Conservation (phyloP, 2,329 filamentous ascomycete genomes). For the Fusarium sp. region DNA sequence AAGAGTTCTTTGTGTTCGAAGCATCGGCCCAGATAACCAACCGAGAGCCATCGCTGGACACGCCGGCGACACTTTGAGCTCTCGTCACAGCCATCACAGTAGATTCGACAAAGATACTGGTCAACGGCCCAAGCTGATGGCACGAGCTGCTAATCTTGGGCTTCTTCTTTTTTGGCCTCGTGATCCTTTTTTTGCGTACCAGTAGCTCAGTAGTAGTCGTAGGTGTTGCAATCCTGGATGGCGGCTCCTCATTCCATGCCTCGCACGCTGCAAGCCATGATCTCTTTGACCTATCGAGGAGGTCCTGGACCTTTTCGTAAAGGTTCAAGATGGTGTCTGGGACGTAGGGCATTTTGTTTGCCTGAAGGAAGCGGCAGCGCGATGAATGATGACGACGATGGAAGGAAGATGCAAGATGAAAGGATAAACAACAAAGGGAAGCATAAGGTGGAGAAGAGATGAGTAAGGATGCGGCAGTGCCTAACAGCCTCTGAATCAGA, state of each 20-base stretch:
- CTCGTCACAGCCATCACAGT: not conserved
- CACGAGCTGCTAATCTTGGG: not conserved
- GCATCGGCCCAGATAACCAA: not conserved
- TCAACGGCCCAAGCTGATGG: not conserved
- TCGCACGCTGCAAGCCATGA: not conserved
- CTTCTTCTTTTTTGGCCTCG: not conserved
- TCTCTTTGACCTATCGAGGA: not conserved
- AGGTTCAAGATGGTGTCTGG: not conserved
- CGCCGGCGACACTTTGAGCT: not conserved
- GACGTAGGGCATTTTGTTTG: not conserved
- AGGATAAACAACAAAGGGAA: not conserved
- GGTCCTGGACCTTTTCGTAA: not conserved
- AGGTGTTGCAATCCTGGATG: not conserved
- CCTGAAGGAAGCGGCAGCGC: not conserved
- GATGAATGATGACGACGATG: not conserved
- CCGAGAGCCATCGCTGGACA: not conserved
- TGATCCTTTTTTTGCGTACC: not conserved
- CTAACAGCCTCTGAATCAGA: not conserved
- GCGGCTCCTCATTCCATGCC: not conserved
- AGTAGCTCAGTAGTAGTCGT: not conserved
- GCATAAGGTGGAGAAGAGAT: not conserved
- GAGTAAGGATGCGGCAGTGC: not conserved
- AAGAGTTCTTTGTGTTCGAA: not conserved
- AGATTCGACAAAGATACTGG: not conserved
- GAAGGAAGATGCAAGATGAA: not conserved